Base-by-base conservation (phyloP, 352 stramenopile species). In the Globisporangium recalcitrans region DNA sequence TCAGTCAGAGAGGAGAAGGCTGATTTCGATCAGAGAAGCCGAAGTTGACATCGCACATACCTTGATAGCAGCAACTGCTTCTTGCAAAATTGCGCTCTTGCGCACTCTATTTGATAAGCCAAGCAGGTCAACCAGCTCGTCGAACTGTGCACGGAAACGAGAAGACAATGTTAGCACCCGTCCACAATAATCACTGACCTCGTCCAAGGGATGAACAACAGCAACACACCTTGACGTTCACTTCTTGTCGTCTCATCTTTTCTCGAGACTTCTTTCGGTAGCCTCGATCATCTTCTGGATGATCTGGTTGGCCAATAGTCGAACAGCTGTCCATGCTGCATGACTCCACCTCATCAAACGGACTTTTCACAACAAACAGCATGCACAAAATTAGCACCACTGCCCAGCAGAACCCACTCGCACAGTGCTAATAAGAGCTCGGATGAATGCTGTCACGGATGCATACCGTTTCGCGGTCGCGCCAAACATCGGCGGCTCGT, bases 171-270 rank as follows among this genome's bases (percentile, higher is more conserved):
- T 38, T 38, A 38, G 32, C 10, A 38, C 32, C 16, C 10, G 4
- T 5, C 16, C 32, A 13, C 32, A 16, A 9, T 11, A 38, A 11
- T 11, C 32, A 38, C 16, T 13, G 32, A 38, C 16, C 32, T 16
- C 32, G 16, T 38, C 11, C 9, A 0, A 9, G 16, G 16, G 32
- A 38, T 38, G 10, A 9, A 38, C 13, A 38, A 38, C n/a, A n/a
- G n/a, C 16, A 13, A 5, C 16, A 29, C 68, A 89, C 80, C 77
- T 89, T 88, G 60, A 88, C 73, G 62, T 91, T 91, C 46, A 91
- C 82, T 63, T 91, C 82, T 68, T 88, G 82, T 62, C 82, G 76
- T 38, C 80, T 73, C 77, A 88, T 88, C 64, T 89, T 91, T 48
- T 91, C 82, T 14, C 82, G 68, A 16, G 80, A 90, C 54, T 91